A percentile compares a stretch with the other conserved stretches of the same genome.
phyloP scores from a whole-genome alignment of 257 asterid species.

The Apocynum venetum region DNA sequence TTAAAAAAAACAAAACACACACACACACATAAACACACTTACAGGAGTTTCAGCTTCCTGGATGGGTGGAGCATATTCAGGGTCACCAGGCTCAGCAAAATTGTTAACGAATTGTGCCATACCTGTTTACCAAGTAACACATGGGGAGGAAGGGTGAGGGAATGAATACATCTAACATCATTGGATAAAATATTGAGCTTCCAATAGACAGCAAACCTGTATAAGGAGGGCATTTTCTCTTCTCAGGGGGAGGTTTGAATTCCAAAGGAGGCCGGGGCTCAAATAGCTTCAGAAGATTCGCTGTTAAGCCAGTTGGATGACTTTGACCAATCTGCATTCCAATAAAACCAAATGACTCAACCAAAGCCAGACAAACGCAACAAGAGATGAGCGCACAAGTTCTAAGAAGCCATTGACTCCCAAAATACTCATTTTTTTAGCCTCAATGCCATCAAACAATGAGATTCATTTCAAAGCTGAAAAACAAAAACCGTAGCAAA shows the following conservation, averaged over 20 bases:
- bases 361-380: background rate
- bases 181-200: background rate
- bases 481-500: background rate
- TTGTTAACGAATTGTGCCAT: constrained; percentile 69
- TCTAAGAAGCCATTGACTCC: constrained; percentile 1
- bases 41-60: constrained; percentile 90
- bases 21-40: constrained; percentile 18
- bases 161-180: background rate
- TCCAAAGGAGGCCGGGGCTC: constrained; percentile 98
- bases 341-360: background rate
- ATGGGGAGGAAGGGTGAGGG: background rate
- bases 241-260: constrained; percentile 86
- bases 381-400: background rate
- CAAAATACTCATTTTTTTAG: background rate
- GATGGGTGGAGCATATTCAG: constrained; percentile 80
- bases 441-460: background rate
- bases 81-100: constrained; percentile 87
- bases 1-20: too few relatives aligned
- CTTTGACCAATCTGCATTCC: constrained; percentile 82
- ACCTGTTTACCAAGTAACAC: constrained; percentile 37
- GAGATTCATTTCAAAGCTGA: background rate
- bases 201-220: constrained; percentile 43
- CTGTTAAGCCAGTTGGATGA: constrained; percentile 95
- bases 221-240: constrained; percentile 88
- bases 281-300: constrained; percentile 76